A percentile compares a stretch with the other conserved stretches of the same genome.
Evolutionary conservation across 2,329 filamentous ascomycete species (phyloP).

Genomic region (Apiospora rasikravindrae): DNA sequence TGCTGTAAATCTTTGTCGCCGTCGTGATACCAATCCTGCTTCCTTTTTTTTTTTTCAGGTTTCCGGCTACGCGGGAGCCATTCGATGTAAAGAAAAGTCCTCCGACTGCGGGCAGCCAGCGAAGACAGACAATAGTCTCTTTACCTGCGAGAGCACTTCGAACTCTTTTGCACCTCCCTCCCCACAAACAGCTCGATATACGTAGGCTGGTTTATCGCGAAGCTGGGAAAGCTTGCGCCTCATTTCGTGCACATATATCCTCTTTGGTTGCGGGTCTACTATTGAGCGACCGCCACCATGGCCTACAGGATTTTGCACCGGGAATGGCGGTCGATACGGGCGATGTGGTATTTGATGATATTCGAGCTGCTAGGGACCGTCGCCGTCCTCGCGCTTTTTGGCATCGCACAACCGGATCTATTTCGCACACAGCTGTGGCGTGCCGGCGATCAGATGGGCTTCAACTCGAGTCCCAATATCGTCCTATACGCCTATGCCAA

Average conservation of each 20-base stretch:
- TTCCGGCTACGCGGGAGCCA: neutral
- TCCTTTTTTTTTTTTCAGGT: neutral
- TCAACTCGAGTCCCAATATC: constrained; percentile 75
- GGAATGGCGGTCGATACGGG: constrained; percentile 62
- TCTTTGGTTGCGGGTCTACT: constrained; percentile 20
- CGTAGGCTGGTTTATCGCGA: neutral
- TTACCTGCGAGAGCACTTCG: neutral
- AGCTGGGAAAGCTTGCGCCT: neutral
- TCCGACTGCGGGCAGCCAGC: constrained; percentile 23
- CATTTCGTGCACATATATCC: too few species aligned
- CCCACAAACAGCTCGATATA: neutral
- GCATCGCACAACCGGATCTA: constrained; percentile 73
- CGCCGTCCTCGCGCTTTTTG: constrained; percentile 71
- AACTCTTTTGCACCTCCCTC: neutral
- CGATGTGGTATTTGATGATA: constrained; percentile 67
- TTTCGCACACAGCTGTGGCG: constrained; percentile 76
- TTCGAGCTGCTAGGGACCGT: constrained; percentile 71
- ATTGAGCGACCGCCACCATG: constrained; percentile 40
- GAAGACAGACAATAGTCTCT: constrained; percentile 10
- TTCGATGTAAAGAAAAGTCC: constrained; percentile 20
- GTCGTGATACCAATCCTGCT: neutral
- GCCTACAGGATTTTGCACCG: constrained; percentile 63
- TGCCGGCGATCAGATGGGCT: constrained; percentile 71
- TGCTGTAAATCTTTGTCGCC: neutral
- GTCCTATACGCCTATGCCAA: constrained; percentile 78